phyloP scores from a whole-genome alignment of 768 basidiomycete genomes.

The Termitomyces sp. region DNA sequence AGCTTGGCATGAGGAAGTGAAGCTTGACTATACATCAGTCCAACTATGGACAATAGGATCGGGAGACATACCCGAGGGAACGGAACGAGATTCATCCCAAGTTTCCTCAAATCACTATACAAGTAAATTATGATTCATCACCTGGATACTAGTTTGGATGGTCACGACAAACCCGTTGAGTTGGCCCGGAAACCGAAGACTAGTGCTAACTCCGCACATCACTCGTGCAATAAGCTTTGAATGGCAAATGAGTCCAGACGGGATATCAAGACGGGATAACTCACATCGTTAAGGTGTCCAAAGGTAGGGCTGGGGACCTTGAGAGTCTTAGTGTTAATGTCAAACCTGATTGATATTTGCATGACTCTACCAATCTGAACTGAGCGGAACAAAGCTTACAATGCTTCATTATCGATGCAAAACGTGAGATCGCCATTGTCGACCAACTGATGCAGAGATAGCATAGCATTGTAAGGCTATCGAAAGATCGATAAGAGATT shows the following conservation, averaged over 20 bases:
- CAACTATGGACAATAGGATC: background rate
- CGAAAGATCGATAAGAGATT: constrained; percentile 42
- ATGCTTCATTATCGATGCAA: constrained; percentile 84
- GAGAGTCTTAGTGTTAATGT: constrained; percentile 63
- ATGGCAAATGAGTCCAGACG: background rate
- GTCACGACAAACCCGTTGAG: constrained; percentile 68
- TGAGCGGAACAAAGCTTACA: constrained; percentile 43
- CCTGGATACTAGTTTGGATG: background rate
- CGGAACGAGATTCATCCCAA: constrained; percentile 91
- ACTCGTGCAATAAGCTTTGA: constrained; percentile 71
- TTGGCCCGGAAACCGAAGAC: constrained; percentile 91
- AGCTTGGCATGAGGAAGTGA: constrained; percentile 96
- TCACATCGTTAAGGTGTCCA: constrained; percentile 65
- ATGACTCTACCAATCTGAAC: background rate
- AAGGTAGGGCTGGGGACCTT: constrained; percentile 66
- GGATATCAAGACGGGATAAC: constrained; percentile 12
- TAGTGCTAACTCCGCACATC: constrained; percentile 93
- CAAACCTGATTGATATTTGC: constrained; percentile 45
- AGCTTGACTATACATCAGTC: constrained; percentile 42
- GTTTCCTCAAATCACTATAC: constrained; percentile 76
- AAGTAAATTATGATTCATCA: background rate
- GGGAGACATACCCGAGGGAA: constrained; percentile 75
- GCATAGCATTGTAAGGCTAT: constrained; percentile 83
- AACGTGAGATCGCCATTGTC: constrained; percentile 84
- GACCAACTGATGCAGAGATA: constrained; percentile 86